A percentile compares a stretch with the other conserved stretches of the same genome.
Evolutionary conservation across 192 early-diverging fungal species (phyloP).

Genomic region (Rhizophagus sp.): DNA sequence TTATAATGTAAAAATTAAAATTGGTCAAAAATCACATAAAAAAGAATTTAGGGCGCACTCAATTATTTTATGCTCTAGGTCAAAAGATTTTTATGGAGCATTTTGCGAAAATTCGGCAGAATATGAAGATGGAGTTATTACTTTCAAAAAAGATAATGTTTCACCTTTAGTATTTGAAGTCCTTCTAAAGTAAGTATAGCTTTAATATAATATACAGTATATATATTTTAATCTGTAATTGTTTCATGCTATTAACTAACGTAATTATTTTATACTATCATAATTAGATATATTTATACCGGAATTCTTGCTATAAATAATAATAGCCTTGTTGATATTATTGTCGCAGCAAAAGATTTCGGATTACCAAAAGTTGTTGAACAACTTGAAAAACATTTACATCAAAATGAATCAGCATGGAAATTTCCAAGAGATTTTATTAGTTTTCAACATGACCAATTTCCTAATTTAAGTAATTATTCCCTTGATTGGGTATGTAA

Average conservation of each 20-base stretch:
- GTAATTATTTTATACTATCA: too few relatives aligned
- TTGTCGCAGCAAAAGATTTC: not conserved
- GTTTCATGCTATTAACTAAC: not conserved
- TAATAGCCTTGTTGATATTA: not conserved
- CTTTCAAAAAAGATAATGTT: not conserved
- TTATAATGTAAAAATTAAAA: too few relatives aligned
- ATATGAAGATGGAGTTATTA: not conserved
- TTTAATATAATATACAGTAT: too few relatives aligned
- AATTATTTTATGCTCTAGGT: not conserved
- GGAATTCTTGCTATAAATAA: not conserved
- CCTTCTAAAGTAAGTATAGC: not conserved
- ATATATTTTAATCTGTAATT: too few relatives aligned
- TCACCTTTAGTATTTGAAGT: not conserved
- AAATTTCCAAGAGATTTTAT: not conserved
- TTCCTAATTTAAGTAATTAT: not conserved
- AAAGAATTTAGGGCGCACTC: constrained; percentile 2
- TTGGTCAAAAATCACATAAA: too few relatives aligned
- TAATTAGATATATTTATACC: constrained; percentile 22
- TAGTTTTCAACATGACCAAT: not conserved
- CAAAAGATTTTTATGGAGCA: not conserved
- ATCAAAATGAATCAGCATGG: not conserved
- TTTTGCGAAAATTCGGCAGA: not conserved
- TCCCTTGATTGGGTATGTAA: not conserved
- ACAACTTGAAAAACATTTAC: not conserved
- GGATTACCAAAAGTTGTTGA: not conserved